phyloP scores from a whole-genome alignment of 805 yeast species.

The Zygosaccharomyces gambellarensis region DNA sequence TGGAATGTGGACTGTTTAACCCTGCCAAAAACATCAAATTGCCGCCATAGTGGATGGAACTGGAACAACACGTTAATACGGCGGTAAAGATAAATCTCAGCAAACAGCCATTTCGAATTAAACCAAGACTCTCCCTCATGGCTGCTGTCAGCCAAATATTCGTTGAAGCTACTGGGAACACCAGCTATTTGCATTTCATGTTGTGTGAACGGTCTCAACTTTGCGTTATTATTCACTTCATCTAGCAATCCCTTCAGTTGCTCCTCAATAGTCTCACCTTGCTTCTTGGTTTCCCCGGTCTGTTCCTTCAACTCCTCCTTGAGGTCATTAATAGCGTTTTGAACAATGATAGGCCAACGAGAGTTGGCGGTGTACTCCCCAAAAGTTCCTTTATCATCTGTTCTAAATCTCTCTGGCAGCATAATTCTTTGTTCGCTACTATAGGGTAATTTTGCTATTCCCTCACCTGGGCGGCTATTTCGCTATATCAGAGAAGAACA shows the following conservation, averaged over 20 bases:
- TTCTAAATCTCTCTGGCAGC: conserved; percentile 45
- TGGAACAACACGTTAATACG: conserved; percentile 46
- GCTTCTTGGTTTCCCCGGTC: conserved; percentile 31
- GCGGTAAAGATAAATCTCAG: conserved; percentile 84
- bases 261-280: conserved; percentile 44
- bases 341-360: conserved; percentile 85
- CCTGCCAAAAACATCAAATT: conserved; percentile 68
- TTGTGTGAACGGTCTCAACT: conserved; percentile 43
- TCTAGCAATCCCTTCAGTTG: conserved; percentile 42
- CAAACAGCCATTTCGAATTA: conserved; percentile 83
- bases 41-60: conserved; percentile 35
- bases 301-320: conserved; percentile 31
- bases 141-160: conserved; percentile 33
- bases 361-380: conserved; percentile 71
- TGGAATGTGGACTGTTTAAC: conserved; percentile 71
- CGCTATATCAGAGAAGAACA: too few species aligned
- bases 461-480: not conserved
- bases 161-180: conserved; percentile 57
- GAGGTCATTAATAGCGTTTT: conserved; percentile 63
- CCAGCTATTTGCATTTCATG: conserved; percentile 35
- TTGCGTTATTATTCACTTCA: conserved; percentile 41
- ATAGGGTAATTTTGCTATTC: too few species aligned
- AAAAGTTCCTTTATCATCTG: conserved; percentile 70
- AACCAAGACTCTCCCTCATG: conserved; percentile 54
- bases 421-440: conserved; percentile 5